Base-by-base conservation (phyloP, 1,139 yeast genomes). In the Hansenula anomala region DNA sequence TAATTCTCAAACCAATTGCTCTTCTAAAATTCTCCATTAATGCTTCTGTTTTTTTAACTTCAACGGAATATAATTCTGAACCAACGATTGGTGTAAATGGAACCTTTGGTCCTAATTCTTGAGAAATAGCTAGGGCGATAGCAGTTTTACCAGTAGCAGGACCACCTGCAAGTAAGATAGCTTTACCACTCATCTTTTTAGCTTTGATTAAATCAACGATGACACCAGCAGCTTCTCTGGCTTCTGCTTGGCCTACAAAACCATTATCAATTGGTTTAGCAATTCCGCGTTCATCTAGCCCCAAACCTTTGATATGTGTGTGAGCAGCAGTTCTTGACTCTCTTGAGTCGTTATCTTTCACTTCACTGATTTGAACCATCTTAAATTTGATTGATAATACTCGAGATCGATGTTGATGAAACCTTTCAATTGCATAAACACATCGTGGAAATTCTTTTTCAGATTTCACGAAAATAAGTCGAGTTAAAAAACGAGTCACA, bases 81-180 rank as follows among this genome's bases (percentile, higher is more conserved):
- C 98, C 99, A 25, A 94, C 98, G 56, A 92, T 83, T 6, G 98
- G 98, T 59, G 97, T 90, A 59, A 92, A 92, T 35, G 99, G 99
- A 39, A 92, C 98, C 58, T 92, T 92, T 33, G 98, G 97, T 2
- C 99, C 99, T 52, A 92, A 71, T 61, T 92, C 98, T 60, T 92
- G 98, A 2, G 97, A 87, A 41, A 94, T 82, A 1, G 97, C 98
- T 43, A 94, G 68, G 0, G 98, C 97, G 56, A 92, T 71, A 0
- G 98, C 98, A 1, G 98, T 92, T 64, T 92, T 92, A 57, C 98
- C 98, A 5, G 97, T 90, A 4, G 97, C 97, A 15, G 98, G 97
- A 5, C 96, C 95, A 44, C 98, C 98, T 0, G 98, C 97, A 39
- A 92, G 71, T 46, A 92, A 66, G 35, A 92, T 80, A n/a, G 97